These are phyloP conservation scores for Nigrospora sphaerica DNA, from an alignment of 2,329 filamentous ascomycete species.

Conservation along the genomic window DNA sequence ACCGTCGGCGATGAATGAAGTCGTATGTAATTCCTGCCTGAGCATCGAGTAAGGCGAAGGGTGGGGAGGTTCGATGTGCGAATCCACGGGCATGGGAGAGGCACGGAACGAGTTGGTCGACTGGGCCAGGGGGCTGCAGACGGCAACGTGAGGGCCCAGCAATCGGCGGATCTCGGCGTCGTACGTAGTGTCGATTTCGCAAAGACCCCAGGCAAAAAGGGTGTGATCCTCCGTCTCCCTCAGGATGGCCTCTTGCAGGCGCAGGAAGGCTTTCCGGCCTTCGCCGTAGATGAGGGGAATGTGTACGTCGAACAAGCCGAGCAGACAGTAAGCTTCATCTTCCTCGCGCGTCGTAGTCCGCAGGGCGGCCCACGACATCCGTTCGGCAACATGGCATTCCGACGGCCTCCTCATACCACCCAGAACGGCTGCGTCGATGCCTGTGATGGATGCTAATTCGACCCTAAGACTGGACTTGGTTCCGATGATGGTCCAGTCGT, in stretches of 20 bases:
- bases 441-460: not conserved
- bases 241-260: slow-evolving; percentile 16
- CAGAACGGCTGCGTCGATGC: not conserved
- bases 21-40: too few relatives aligned
- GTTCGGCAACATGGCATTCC: not conserved
- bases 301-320: slow-evolving; percentile 22
- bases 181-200: too few relatives aligned
- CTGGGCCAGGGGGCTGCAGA: too few relatives aligned
- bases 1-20: too few relatives aligned
- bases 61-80: too few relatives aligned
- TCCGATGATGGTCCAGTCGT: not conserved
- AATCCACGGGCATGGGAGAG: too few relatives aligned
- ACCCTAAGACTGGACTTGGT: not conserved
- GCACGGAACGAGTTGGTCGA: too few relatives aligned
- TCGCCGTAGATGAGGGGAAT: slow-evolving; percentile 25
- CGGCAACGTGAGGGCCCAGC: too few relatives aligned
- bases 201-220: not conserved
- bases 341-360: slow-evolving; percentile 15
- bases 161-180: too few relatives aligned
- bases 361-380: slow-evolving; percentile 15
- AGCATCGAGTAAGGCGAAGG: too few relatives aligned
- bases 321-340: slow-evolving; percentile 21
- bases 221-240: not conserved
- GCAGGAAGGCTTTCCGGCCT: slow-evolving; percentile 16
- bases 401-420: not conserved